Evolutionary conservation across 2,329 filamentous ascomycete species (phyloP), one percentile per base, ranked within the genome.

Genomic region (Fusarium acutatum): DNA sequence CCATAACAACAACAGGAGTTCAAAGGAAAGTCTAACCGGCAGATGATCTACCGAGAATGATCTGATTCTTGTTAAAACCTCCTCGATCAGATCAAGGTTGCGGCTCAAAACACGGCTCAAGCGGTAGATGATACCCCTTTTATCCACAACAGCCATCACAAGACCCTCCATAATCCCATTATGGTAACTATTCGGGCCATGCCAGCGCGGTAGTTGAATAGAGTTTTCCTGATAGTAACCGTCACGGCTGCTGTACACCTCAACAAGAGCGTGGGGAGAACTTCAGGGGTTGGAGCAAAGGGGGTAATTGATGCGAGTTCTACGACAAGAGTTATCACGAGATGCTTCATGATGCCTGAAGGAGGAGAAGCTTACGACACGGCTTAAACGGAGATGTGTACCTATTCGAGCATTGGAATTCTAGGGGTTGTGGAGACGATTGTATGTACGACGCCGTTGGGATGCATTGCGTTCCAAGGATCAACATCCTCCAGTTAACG

Each of bases 401-500:
- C 13, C 32, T 22, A 37, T 53, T 53, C 32, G 9, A 37, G 32
- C 6, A 15, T 26, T 4, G 22, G 5, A 2, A 37, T 15, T 26
- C 3, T 13, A 22, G 18, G 18, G 17, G 9, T 17, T 28, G 18
- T 37, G 34, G 24, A 26, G 20, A 5, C 7, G 7, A 12, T 17
- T 3, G 5, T 12, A 22, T 37, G 32, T 53, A 37, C 50, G n/a
- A 28, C 34, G 24, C 24, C 10, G 32, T 28, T 28, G 18, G 24
- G 24, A 53, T 53, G 18, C 50, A 53, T 53, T 15, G 3, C 3
- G 14, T 2, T 37, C 5, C 18, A 4, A 8, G 50, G 50, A 37
- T 37, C 24, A 10, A 17, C 34, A 37, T 26, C 10, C 17, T 37
- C 18, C 32, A 15, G 24, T 22, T 0, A 2, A 53, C 13, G 0